Base-by-base conservation (phyloP, 2,329 filamentous ascomycete species). In the Penicillium sp. region DNA sequence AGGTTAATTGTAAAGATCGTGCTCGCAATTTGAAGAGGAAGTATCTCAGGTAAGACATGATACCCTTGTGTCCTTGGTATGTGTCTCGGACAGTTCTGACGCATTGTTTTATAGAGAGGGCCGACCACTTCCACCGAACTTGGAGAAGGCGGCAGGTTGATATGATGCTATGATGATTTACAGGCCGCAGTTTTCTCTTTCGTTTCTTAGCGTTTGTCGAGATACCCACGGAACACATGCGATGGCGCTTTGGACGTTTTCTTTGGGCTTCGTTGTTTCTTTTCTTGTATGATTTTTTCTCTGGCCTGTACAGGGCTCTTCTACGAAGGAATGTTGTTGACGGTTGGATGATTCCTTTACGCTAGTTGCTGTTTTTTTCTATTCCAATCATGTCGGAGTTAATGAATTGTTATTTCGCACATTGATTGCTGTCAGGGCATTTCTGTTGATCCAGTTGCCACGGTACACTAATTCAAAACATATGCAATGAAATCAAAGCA, bases 1-100 rank as follows among this genome's bases (percentile, higher is more conserved):
- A 85, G 57, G 80, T 83, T 3, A 79, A 82, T 43, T 58, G 85
- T 8, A 83, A 82, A 61, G 81, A 83, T 59, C 79, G 78, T 57
- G 82, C 81, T 4, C 74, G 83, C 49, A 84, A 83, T 57, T 68
- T 85, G 55, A 82, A 81, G 64, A 70, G 76, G 39, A 70, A 69
- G 8, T 76, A 66, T 50, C 51, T 80, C 3, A 76, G 75, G 78
- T 56, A 51, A 35, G 59, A 10, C 7, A 22, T 34, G 43, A 24
- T 14, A n/a, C 40, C 14, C 4, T 31, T 49, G 45, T 16, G 11
- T 22, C 13, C 3, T 22, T 16, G 1, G 13, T 37, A 2, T 50
- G 18, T 22, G 2, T 7, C 18, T 4, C 14, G 18, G 46, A 4
- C 31, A 39, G 39, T 40, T 31, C 54, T 59, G 34, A 59, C 9